phyloP scores from a whole-genome alignment of 257 asterid species.

The Scutellaria minor region DNA sequence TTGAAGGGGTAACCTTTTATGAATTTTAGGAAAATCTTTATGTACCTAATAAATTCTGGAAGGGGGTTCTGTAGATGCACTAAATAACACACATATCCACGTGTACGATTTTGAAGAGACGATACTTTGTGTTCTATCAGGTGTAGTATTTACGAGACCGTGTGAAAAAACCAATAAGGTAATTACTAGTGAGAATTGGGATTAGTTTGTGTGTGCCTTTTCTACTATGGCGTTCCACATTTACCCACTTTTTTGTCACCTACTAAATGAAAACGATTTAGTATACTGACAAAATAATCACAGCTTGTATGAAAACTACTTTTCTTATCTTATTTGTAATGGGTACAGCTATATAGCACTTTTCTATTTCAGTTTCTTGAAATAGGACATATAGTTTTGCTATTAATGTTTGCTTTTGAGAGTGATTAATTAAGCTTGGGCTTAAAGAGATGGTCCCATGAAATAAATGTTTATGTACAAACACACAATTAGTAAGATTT shows the following conservation, averaged over 20 bases:
- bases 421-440: not conserved
- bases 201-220: no score
- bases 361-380: not conserved
- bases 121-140: no score
- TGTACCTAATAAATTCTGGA: no score
- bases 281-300: slow-evolving; percentile 19
- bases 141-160: no score
- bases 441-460: not conserved
- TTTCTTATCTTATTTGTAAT: not conserved
- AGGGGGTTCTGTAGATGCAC: no score
- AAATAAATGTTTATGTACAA: not conserved
- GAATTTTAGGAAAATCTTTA: no score
- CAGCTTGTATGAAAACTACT: slow-evolving; percentile 24
- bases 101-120: no score
- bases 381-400: not conserved
- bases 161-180: not conserved
- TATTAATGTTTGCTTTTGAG: no score
- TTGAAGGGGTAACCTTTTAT: not conserved
- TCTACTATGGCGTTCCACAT: not conserved
- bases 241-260: not conserved
- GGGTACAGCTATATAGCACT: not conserved
- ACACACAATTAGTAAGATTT: not conserved
- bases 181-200: no score
- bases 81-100: no score
- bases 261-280: slow-evolving; percentile 15